A percentile compares a stretch with the other conserved stretches of the same genome.
phyloP scores from a whole-genome alignment of 106 monocot species.

The Apostasia ramifera region DNA sequence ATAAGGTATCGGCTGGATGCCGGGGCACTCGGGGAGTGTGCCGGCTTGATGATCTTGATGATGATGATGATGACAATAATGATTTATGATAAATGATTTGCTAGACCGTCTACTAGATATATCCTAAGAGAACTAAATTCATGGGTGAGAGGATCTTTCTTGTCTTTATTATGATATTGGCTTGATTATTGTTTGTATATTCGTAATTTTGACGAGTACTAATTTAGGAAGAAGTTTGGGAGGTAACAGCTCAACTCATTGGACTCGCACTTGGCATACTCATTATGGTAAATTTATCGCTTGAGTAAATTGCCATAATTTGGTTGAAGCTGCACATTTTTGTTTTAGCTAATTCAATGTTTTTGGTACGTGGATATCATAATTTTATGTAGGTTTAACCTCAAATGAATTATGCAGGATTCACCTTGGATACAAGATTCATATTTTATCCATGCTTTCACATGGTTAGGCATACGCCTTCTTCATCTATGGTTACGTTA shows the following conservation, averaged over 20 bases:
- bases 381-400: not conserved
- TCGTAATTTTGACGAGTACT: not conserved
- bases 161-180: not conserved
- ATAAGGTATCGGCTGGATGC: constrained; percentile 68
- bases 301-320: not conserved
- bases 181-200: not conserved
- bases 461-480: constrained; percentile 68
- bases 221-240: constrained; percentile 98
- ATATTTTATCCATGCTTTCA: constrained; percentile 39
- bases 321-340: not conserved
- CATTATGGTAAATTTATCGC: constrained; percentile 42
- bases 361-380: not conserved
- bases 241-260: constrained; percentile 86
- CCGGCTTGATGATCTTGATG: constrained; percentile 36
- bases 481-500: constrained; percentile 88
- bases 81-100: too few species aligned
- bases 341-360: not conserved
- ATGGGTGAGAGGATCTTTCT: not conserved
- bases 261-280: constrained; percentile 84
- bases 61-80: too few species aligned
- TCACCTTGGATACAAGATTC: constrained; percentile 52
- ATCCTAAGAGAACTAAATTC: too few species aligned
- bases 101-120: too few species aligned
- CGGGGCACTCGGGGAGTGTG: constrained; percentile 33
- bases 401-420: constrained; percentile 40